These are phyloP conservation scores for Fusarium nematophilum DNA, from an alignment of 2,329 filamentous ascomycete species.

Conservation along the genomic window DNA sequence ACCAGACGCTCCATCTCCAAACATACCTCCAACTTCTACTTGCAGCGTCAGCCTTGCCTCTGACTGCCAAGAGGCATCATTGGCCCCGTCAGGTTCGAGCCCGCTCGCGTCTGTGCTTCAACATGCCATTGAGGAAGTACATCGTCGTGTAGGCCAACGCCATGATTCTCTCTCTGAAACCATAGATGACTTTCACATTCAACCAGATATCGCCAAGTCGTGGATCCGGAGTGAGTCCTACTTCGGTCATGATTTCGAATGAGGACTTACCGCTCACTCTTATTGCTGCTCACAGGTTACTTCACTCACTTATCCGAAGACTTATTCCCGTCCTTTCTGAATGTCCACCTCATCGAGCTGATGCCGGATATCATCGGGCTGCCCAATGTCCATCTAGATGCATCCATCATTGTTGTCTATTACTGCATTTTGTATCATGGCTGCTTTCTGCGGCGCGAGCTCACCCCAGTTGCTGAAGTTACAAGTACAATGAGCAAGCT, in stretches of 20 bases:
- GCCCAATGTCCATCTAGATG: not conserved
- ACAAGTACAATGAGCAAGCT: not conserved
- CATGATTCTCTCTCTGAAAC: not conserved
- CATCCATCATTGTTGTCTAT: not conserved
- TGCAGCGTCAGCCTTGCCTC: not conserved
- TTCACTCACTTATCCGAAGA: not conserved
- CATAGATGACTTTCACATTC: not conserved
- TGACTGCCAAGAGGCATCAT: not conserved
- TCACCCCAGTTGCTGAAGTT: not conserved
- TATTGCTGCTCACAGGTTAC: not conserved
- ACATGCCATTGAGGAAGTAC: not conserved
- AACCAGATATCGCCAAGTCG: not conserved
- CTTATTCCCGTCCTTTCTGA: not conserved
- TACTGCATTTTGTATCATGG: not conserved
- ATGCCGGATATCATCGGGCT: constrained; percentile 1
- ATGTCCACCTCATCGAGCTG: not conserved
- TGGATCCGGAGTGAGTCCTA: not conserved
- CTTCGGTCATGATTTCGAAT: too few relatives aligned
- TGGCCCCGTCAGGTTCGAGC: not conserved
- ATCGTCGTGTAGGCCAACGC: not conserved
- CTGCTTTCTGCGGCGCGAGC: not conserved
- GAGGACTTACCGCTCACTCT: too few relatives aligned
- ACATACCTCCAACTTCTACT: not conserved
- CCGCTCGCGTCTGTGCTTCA: not conserved
- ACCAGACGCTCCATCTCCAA: not conserved